These are phyloP conservation scores for Borovskyia barvae DNA, from an alignment of 208 protist species.

Conservation along the genomic window DNA sequence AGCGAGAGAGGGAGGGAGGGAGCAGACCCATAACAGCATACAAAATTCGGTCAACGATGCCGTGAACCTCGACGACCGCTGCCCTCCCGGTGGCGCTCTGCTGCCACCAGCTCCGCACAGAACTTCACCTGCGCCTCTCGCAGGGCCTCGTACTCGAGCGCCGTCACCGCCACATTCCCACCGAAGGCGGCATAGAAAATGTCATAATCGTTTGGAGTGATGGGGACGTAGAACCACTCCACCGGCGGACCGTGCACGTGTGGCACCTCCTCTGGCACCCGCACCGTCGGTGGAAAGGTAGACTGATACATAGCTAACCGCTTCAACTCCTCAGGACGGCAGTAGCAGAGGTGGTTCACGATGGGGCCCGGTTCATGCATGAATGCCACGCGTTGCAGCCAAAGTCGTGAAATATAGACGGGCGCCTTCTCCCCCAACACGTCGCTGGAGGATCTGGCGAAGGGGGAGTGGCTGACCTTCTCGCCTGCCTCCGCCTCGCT, in stretches of 20 bases:
- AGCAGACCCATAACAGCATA: no score
- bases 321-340: conserved; percentile 19
- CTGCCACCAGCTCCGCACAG: not conserved
- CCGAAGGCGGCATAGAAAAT: conserved; percentile 70
- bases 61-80: no score
- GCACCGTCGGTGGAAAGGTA: conserved; percentile 25
- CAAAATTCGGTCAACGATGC: no score
- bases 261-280: conserved; percentile 28
- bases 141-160: conserved; percentile 35
- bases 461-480: not conserved
- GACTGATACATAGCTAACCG: conserved; percentile 13
- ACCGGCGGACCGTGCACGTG: conserved; percentile 63
- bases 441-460: not conserved
- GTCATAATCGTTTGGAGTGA: conserved; percentile 49
- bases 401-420: conserved; percentile 83
- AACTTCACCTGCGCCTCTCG: conserved; percentile 26
- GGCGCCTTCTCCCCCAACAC: no score
- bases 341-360: conserved; percentile 79
- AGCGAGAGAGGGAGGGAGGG: no score
- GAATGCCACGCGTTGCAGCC: conserved; percentile 80
- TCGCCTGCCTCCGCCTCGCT: no score
- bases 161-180: conserved; percentile 54
- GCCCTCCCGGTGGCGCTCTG: conserved; percentile 14
- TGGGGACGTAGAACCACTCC: conserved; percentile 80
- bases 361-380: conserved; percentile 81